These are phyloP conservation scores for Boletus subluridellus DNA, from an alignment of 1,284 basidiomycete genomes.

Conservation along the genomic window DNA sequence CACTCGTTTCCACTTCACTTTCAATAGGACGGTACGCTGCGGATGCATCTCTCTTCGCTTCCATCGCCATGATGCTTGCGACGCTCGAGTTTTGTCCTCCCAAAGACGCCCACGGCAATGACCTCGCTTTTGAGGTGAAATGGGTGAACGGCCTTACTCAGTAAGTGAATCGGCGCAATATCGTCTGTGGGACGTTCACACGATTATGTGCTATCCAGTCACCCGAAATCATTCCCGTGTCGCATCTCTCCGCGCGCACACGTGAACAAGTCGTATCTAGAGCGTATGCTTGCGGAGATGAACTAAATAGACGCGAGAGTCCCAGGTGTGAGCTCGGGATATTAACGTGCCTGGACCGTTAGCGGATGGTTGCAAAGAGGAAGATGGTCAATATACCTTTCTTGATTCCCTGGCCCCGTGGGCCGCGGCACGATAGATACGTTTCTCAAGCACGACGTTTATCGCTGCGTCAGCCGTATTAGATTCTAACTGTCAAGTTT, in stretches of 20 bases:
- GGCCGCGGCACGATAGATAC: background rate
- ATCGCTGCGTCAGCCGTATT: background rate
- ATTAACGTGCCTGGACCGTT: background rate
- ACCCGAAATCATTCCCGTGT: background rate
- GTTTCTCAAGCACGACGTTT: background rate
- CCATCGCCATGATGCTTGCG: background rate
- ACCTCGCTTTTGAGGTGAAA: background rate
- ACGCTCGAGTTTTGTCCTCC: background rate
- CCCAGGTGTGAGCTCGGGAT: background rate
- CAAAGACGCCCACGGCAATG: background rate
- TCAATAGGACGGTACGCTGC: background rate
- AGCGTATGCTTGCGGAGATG: background rate
- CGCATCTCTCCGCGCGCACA: background rate
- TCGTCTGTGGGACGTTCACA: background rate
- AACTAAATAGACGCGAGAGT: background rate
- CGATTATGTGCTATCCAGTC: background rate
- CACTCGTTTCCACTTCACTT: background rate
- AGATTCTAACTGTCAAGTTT: background rate
- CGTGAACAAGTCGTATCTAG: background rate
- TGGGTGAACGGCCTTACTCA: background rate
- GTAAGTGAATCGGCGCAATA: background rate
- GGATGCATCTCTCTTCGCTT: background rate
- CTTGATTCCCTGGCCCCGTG: background rate
- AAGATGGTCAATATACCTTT: background rate
- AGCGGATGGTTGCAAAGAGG: background rate